Base-by-base conservation (phyloP, 352 stramenopile genomes). In the Blastocystis sp. region DNA sequence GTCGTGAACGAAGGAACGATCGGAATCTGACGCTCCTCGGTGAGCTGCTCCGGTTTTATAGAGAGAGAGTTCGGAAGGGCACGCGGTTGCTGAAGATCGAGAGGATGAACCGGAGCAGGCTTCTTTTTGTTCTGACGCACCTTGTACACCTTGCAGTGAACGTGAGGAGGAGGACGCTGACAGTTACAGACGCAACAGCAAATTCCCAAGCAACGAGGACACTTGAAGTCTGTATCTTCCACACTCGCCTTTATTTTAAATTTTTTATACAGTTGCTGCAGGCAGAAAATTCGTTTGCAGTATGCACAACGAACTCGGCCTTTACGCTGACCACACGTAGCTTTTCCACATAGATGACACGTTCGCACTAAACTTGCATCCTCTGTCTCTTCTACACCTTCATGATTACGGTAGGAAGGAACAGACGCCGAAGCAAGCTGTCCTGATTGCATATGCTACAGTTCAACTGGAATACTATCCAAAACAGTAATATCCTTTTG, bases 61-160 rank as follows among this genome's bases (percentile, higher is more conserved):
- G 53, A 5, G 0, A 64, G 0, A 9, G 47, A 15, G 11, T 34
- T 34, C 0, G 47, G 50, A 13, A 29, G 50, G 53, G 23, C 23
- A 50, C 62, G 11, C 15, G 62, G 29, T 50, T 73, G 11, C 29
- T 41, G 20, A 50, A 73, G 29, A 73, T 73, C 11, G 20, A 41
- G 7, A 43, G 23, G 6, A 20, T 73, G 9, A 11, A 37, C 53
- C 34, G 55, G 13, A 23, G 20, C 1, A 11, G 77, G 37, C 26
- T 88, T 88, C 29, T 56, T 50, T 43, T 88, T 88, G 20, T 73
- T 88, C 56, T 88, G 62, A 37, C 77, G 59, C 62, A 88, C 77
- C 53, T 88, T 88, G 26, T 88, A 88, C 20, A 88, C 77, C 76
- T 88, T 88, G 66, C 77, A 88, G 53, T 88, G 77, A 6, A 88